Base-by-base conservation (phyloP, 768 basidiomycete species). In the Rhizopogon vesiculosus region DNA sequence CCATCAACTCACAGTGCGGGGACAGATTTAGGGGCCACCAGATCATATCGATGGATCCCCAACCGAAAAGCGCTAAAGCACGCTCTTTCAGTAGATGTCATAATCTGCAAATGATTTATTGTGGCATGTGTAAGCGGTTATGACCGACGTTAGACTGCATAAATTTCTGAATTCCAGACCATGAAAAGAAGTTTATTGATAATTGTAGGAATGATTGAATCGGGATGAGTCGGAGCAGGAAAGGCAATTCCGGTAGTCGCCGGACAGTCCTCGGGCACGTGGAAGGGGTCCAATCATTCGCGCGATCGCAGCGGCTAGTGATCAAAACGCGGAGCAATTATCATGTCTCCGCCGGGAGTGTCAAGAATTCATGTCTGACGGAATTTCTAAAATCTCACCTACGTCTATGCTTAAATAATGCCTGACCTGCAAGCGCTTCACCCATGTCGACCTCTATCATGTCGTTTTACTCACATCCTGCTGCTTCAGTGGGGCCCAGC, bases 321-420 rank as follows among this genome's bases (percentile, higher is more conserved):
- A 53, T 60, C 59, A 53, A 57, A 54, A 28, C 44, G 60, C 68
- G 70, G 69, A 71, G 65, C 59, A 70, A 60, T 53, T 55, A 44
- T 39, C 61, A 70, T 70, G 62, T 70, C 48, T 49, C 69, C 69
- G 69, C 69, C 69, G 69, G 53, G 61, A 41, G 35, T 25, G 25
- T 38, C 35, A 38, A 38, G 35, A 50, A 49, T 45, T 62, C 57
- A 25, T 41, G 46, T 41, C 38, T 56, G 53, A 59, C 59, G 41
- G 31, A 53, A 18, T 25, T 53, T 50, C 53, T 50, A 33, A 22
- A 52, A 22, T 25, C 50, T 53, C 29, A n/a, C 41, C 18, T 25
- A 38, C 49, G 7, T 5, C 31, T 19, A 52, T 54, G 19, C 35
- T 22, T 38, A 54, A 22, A 51, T 46, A 39, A 45, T 39, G 41